A percentile compares a stretch with the other conserved stretches of the same genome.
Conservation (phyloP, 2,329 filamentous ascomycete genomes). For the Endoconidiophora polonica region DNA sequence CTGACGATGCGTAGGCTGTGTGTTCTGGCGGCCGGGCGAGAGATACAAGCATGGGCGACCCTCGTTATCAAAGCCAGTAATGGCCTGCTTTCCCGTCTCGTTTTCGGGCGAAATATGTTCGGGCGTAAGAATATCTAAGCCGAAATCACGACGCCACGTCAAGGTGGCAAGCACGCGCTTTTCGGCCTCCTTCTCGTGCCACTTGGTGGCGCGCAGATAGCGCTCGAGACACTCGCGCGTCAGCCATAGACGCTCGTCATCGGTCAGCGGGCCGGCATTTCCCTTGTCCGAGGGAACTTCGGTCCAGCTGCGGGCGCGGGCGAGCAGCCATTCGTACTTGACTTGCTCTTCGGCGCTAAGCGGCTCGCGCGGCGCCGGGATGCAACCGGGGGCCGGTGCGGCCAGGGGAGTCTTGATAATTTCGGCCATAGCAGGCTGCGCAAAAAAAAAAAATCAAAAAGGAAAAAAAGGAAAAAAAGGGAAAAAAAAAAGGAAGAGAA, state of each 20-base stretch:
- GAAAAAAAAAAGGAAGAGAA: background rate
- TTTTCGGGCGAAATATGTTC: constrained; percentile 90
- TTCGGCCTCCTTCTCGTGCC: constrained; percentile 58
- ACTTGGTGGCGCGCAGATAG: constrained; percentile 88
- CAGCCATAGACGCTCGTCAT: constrained; percentile 74
- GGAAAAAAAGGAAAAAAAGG: background rate
- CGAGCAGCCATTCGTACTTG: constrained; percentile 68
- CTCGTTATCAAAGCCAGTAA: constrained; percentile 73
- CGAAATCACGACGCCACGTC: constrained; percentile 81
- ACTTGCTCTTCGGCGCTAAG: constrained; percentile 61
- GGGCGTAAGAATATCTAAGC: constrained; percentile 57
- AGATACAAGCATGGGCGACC: constrained; percentile 83
- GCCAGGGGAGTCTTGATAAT: constrained; percentile 38
- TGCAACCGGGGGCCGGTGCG: constrained; percentile 38
- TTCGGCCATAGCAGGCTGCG: constrained; percentile 7
- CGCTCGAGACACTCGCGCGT: constrained; percentile 83
- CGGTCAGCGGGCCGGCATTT: constrained; percentile 49
- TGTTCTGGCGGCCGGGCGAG: constrained; percentile 82
- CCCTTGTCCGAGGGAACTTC: constrained; percentile 36
- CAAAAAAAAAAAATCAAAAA: background rate
- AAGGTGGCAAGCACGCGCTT: constrained; percentile 69
- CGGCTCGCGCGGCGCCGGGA: constrained; percentile 36
- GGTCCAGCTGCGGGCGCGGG: constrained; percentile 37
- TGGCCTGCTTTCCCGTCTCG: constrained; percentile 87
- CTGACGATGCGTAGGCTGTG: constrained; percentile 67